Percentiles rank a stretch among this genome's conserved stretches.
phyloP scores from a whole-genome alignment of 1,139 yeast species.

The Oligophagozyma castellii region DNA sequence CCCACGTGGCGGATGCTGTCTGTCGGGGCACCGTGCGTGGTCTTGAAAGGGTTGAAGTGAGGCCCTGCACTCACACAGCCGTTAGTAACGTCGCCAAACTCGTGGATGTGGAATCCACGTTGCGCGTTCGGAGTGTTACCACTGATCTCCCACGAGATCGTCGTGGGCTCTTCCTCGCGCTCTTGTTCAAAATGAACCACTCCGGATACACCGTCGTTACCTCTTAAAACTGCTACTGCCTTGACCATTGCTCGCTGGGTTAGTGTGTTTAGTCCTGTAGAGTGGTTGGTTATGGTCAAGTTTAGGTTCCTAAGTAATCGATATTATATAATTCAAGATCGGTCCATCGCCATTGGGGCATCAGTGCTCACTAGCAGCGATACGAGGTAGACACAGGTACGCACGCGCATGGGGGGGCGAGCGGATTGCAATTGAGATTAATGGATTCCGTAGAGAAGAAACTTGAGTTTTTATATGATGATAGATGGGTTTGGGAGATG shows the following conservation, averaged over 20 bases:
- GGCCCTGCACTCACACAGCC: constrained; percentile 99
- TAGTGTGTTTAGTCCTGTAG: constrained; percentile 1
- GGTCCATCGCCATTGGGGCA: too few relatives aligned
- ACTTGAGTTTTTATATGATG: too few relatives aligned
- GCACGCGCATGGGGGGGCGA: too few relatives aligned
- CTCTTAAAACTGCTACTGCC: constrained; percentile 88
- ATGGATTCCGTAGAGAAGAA: too few relatives aligned
- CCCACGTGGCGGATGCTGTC: constrained; percentile 91
- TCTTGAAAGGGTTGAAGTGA: constrained; percentile 88
- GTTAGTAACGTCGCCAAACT: constrained; percentile 97
- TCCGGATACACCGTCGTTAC: constrained; percentile 83
- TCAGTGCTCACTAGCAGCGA: too few relatives aligned
- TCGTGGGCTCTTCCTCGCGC: constrained; percentile 67
- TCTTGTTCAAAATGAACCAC: constrained; percentile 74
- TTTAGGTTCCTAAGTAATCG: too few relatives aligned
- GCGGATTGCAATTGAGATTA: too few relatives aligned
- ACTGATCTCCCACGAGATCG: constrained; percentile 70
- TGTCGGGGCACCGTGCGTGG: constrained; percentile 90
- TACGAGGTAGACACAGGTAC: too few relatives aligned
- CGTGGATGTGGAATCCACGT: constrained; percentile 97
- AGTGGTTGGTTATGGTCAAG: too few relatives aligned
- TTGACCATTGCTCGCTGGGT: constrained; percentile 14
- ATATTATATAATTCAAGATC: too few relatives aligned
- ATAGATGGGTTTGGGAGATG: too few relatives aligned
- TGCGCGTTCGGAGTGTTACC: constrained; percentile 81